Evolutionary conservation across 2,329 filamentous ascomycete genomes (phyloP).

Genomic region (Diplocarpon rosae): DNA sequence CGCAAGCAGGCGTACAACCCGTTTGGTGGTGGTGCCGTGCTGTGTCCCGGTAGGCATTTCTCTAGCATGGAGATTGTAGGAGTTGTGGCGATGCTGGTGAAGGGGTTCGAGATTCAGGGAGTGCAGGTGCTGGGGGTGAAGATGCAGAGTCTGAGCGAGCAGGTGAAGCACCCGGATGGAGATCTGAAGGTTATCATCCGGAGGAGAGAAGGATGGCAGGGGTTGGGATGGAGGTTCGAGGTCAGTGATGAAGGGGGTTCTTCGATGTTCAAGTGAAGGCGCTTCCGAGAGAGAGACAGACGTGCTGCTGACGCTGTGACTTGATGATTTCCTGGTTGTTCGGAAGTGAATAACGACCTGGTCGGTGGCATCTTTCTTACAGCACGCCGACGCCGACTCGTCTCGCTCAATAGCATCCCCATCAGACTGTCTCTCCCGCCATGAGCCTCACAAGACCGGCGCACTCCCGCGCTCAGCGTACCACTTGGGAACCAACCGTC

Average conservation of each 20-base stretch:
- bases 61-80: slow-evolving; percentile 29
- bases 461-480: too few relatives aligned
- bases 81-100: slow-evolving; percentile 24
- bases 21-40: slow-evolving; percentile 29
- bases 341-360: too few relatives aligned
- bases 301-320: too few relatives aligned
- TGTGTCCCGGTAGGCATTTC: slow-evolving; percentile 30
- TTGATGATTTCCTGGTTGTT: too few relatives aligned
- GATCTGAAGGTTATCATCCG: slow-evolving; percentile 9
- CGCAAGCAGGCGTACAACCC: slow-evolving; percentile 24
- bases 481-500: too few relatives aligned
- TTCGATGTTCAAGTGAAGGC: not conserved
- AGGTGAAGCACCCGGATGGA: slow-evolving; percentile 10
- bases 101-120: slow-evolving; percentile 23
- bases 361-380: too few relatives aligned
- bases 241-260: not conserved
- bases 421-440: too few relatives aligned
- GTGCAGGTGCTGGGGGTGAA: slow-evolving; percentile 5
- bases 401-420: too few relatives aligned
- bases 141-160: slow-evolving; percentile 8
- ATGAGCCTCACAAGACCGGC: too few relatives aligned
- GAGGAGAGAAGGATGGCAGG: slow-evolving; percentile 16
- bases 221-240: slow-evolving; percentile 7
- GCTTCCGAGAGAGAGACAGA: too few relatives aligned
- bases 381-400: too few relatives aligned